phyloP scores from a whole-genome alignment of 2,329 filamentous ascomycete species.

The Colletotrichum falcatum region DNA sequence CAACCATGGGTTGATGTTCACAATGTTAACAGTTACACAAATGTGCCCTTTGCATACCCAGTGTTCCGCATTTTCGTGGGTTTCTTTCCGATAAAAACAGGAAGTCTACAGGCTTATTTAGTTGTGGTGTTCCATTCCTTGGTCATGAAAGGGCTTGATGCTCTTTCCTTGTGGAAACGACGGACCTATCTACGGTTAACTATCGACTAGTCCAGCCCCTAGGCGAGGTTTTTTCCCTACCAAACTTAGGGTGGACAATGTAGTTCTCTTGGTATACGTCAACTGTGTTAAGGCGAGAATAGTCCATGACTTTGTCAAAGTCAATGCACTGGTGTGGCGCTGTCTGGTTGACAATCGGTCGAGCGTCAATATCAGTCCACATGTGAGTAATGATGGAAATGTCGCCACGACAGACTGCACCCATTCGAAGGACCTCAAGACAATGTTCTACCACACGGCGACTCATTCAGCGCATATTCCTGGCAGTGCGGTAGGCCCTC shows the following conservation, averaged over 20 bases:
- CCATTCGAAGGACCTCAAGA: slow-evolving; percentile 37
- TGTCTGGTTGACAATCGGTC: slow-evolving; percentile 38
- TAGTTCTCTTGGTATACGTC: slow-evolving; percentile 38
- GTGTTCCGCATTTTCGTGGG: neutral
- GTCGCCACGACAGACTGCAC: slow-evolving; percentile 35
- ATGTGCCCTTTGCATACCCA: no score
- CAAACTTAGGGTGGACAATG: slow-evolving; percentile 39
- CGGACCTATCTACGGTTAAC: slow-evolving; percentile 16
- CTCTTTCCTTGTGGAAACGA: slow-evolving; percentile 37
- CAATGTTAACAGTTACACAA: neutral
- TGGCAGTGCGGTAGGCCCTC: neutral
- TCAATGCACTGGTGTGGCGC: slow-evolving; percentile 38
- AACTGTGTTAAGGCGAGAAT: slow-evolving; percentile 26
- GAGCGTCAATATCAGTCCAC: slow-evolving; percentile 39
- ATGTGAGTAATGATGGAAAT: slow-evolving; percentile 40
- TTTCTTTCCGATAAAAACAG: neutral
- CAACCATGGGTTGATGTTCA: neutral
- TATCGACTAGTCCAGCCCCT: neutral
- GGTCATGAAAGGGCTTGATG: slow-evolving; percentile 38
- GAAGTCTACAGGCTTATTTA: neutral
- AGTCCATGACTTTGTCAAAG: slow-evolving; percentile 32
- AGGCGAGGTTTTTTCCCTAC: neutral
- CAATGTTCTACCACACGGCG: slow-evolving; percentile 15
- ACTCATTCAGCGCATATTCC: neutral
- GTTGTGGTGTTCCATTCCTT: slow-evolving; percentile 30